Evolutionary conservation across 2,329 filamentous ascomycete genomes (phyloP).

Genomic region (Penicillium vulpinum): DNA sequence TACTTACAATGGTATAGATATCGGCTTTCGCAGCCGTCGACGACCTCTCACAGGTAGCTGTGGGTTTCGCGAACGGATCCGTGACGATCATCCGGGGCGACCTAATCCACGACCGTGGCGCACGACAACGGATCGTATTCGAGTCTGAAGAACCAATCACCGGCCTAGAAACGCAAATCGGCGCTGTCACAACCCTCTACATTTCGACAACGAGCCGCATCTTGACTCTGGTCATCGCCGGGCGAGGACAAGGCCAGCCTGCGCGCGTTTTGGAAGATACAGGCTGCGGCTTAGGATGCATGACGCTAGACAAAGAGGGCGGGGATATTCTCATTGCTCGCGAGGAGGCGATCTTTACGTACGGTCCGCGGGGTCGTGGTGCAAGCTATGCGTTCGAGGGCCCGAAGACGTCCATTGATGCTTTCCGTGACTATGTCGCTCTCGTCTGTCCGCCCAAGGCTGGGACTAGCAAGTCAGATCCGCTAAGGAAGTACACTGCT

Average conservation of each 20-base stretch:
- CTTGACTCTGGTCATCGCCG: conserved; percentile 80
- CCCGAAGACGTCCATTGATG: conserved; percentile 76
- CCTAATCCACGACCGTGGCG: conserved; percentile 89
- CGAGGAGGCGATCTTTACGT: conserved; percentile 95
- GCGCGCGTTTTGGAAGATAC: conserved; percentile 84
- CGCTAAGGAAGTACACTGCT: conserved; percentile 72
- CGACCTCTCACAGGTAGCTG: conserved; percentile 87
- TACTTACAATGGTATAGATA: conserved; percentile 43
- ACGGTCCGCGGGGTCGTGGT: conserved; percentile 79
- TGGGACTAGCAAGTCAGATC: conserved; percentile 56
- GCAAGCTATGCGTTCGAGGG: conserved; percentile 90
- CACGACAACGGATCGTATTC: conserved; percentile 90
- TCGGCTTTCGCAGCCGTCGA: conserved; percentile 85
- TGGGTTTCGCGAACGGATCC: conserved; percentile 93
- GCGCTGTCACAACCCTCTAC: conserved; percentile 73
- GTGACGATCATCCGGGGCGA: conserved; percentile 93
- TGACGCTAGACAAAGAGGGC: conserved; percentile 77
- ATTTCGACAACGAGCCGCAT: conserved; percentile 89
- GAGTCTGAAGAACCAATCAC: conserved; percentile 97
- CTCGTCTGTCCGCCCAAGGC: conserved; percentile 76
- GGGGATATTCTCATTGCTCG: conserved; percentile 89
- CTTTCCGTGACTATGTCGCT: conserved; percentile 82
- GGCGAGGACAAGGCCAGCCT: conserved; percentile 83
- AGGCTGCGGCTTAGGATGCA: conserved; percentile 91
- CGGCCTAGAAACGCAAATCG: conserved; percentile 74